Evolutionary conservation across 345 rosid species (phyloP), one percentile per base, ranked within the genome.

Genomic region (Garcia nutans): DNA sequence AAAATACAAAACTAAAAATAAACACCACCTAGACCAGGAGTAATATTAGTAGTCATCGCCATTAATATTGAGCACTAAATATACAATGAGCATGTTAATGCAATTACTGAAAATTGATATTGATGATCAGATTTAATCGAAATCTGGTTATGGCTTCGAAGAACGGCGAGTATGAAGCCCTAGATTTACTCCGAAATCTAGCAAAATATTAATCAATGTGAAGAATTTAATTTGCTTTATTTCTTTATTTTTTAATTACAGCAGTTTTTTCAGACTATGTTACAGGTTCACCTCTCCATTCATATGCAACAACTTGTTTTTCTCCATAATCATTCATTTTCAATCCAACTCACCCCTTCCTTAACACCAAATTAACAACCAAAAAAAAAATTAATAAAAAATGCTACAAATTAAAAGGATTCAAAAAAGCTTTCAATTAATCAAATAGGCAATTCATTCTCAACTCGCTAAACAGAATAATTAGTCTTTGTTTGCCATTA

Each of bases 1-100:
- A 28, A 28, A 28, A 28, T 28, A 28, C n/a, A 28, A 28, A 28
- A 28, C 1, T 28, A 28, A 28, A 28, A 28, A 28, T 1, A 28
- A 28, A 13, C 63, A 84, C 84, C 77, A 92, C 98, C 86, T 92
- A 28, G 98, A 65, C 92, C 92, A 59, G 97, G 97, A 91, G 93
- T 86, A 59, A 91, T 64, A 57, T 90, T 88, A 78, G 71, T 58
- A 41, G 78, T 54, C 76, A 81, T 81, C 75, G 22, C 61, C 84
- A 81, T 81, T 56, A n/a, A n/a, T n/a, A 6, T 26, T 16, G 19
- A 52, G 56, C 17, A 44, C 47, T 10, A 44, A n/a, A 55, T 20
- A 37, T 28, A 64, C 68, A 63, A 56, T 0, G 26, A 56, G 77
- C 81, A 78, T 72, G 50, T 23, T 47, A 47, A 24, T 1, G 26